A percentile compares a stretch with the other conserved stretches of the same genome.
phyloP scores from a whole-genome alignment of 179 eudicot species.

The Dionaea muscipula region DNA sequence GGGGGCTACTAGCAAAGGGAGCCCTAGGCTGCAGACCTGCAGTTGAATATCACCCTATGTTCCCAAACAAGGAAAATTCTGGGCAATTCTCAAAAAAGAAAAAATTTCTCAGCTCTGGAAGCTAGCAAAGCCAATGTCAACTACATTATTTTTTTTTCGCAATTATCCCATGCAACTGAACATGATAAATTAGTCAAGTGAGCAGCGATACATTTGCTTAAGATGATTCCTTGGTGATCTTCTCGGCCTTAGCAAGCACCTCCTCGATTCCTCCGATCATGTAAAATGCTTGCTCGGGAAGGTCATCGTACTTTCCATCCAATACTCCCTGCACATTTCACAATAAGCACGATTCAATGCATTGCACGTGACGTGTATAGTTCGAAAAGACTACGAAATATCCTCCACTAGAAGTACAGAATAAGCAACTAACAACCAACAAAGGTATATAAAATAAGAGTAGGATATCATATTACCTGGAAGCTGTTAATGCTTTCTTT shows the following conservation, averaged over 20 bases:
- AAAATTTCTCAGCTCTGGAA: conserved; percentile 23
- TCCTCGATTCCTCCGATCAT: conserved; percentile 99
- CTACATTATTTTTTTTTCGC: conserved; percentile 39
- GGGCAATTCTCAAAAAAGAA: conserved; percentile 18
- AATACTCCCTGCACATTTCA: conserved; percentile 61
- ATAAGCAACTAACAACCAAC: conserved; percentile 4
- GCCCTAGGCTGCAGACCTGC: conserved; percentile 16
- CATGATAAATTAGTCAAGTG: conserved; percentile 3
- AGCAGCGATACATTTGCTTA: conserved; percentile 20
- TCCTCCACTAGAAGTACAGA: too few species aligned
- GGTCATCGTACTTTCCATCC: conserved; percentile 58
- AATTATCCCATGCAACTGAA: conserved; percentile 24
- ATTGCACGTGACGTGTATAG: too few species aligned
- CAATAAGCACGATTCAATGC: neutral
- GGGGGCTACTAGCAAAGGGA: conserved; percentile 23
- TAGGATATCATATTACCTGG: conserved; percentile 43
- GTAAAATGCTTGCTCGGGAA: conserved; percentile 42
- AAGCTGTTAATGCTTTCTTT: conserved; percentile 85
- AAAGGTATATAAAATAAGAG: neutral
- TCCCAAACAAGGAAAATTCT: conserved; percentile 9
- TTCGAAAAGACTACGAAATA: too few species aligned
- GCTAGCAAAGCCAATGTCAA: conserved; percentile 34
- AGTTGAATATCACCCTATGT: conserved; percentile 20
- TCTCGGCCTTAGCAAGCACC: conserved; percentile 96
- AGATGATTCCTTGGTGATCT: conserved; percentile 77